Evolutionary conservation across 2,329 filamentous ascomycete genomes (phyloP).

Genomic region (Calcarisporium arbuscula): DNA sequence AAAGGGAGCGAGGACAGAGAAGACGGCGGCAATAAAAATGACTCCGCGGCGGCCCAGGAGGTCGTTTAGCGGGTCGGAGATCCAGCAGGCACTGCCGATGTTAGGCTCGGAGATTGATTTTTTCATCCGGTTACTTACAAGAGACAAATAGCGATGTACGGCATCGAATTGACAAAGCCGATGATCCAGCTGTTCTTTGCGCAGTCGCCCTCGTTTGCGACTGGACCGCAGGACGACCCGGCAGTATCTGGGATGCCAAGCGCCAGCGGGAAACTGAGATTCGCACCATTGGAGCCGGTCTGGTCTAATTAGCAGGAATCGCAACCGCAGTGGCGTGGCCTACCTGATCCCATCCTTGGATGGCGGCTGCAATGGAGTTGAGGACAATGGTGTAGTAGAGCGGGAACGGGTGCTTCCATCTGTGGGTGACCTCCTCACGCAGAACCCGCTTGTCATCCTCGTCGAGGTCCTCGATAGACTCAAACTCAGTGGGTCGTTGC

Average conservation of each 20-base stretch:
- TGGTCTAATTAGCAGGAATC: conserved; percentile 10
- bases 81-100: conserved; percentile 52
- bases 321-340: background rate
- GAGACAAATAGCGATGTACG: conserved; percentile 33
- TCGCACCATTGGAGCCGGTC: conserved; percentile 42
- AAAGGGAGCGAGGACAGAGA: conserved; percentile 56
- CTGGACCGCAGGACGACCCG: conserved; percentile 22
- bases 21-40: conserved; percentile 57
- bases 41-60: conserved; percentile 53
- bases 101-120: too few relatives aligned
- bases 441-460: conserved; percentile 35
- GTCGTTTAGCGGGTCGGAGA: conserved; percentile 56
- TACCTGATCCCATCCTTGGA: conserved; percentile 41
- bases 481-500: conserved; percentile 37
- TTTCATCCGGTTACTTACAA: conserved; percentile 37
- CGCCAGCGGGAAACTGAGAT: conserved; percentile 36
- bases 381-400: conserved; percentile 42
- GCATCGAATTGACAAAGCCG: conserved; percentile 50
- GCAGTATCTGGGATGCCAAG: conserved; percentile 34
- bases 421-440: conserved; percentile 37
- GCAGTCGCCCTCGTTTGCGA: conserved; percentile 29
- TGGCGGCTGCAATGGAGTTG: conserved; percentile 47
- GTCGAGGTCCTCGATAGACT: conserved; percentile 38
- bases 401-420: conserved; percentile 42
- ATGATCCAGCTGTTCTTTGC: conserved; percentile 51